These are phyloP conservation scores for Plectosphaerella sp. DNA, from an alignment of 2,329 filamentous ascomycete genomes.

Conservation along the genomic window DNA sequence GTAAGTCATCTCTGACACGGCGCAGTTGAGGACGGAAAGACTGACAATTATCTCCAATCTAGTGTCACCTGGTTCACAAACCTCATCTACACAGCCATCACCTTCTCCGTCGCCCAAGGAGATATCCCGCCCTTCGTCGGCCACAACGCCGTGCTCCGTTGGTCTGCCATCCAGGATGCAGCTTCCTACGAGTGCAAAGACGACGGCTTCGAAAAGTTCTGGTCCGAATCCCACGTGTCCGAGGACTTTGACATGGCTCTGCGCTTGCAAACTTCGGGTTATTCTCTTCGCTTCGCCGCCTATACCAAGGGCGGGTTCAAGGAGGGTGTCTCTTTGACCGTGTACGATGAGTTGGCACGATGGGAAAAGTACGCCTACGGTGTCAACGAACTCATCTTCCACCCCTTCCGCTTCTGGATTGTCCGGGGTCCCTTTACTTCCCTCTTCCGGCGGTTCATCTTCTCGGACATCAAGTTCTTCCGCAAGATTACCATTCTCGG, in stretches of 20 bases:
- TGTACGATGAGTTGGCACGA: slow-evolving; percentile 67
- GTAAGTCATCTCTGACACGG: no score
- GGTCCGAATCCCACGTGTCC: slow-evolving; percentile 72
- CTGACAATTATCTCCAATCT: slow-evolving; percentile 22
- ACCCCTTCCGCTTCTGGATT: slow-evolving; percentile 60
- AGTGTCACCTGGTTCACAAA: slow-evolving; percentile 74
- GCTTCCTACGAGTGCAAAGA: slow-evolving; percentile 34
- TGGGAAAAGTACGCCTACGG: slow-evolving; percentile 75
- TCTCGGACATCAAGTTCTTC: slow-evolving; percentile 56
- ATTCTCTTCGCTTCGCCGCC: slow-evolving; percentile 62
- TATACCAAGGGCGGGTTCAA: slow-evolving; percentile 69
- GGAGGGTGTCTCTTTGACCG: slow-evolving; percentile 68
- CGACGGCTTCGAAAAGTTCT: slow-evolving; percentile 61
- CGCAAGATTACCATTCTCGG: slow-evolving; percentile 67
- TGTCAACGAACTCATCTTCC: slow-evolving; percentile 67
- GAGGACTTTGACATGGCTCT: slow-evolving; percentile 76
- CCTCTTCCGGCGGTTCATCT: slow-evolving; percentile 57
- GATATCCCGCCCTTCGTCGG: slow-evolving; percentile 74
- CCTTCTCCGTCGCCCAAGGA: slow-evolving; percentile 65
- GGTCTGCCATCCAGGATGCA: slow-evolving; percentile 40
- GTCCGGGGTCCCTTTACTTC: slow-evolving; percentile 60
- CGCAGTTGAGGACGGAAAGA: no score
- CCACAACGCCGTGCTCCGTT: slow-evolving; percentile 71
- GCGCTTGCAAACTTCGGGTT: slow-evolving; percentile 64
- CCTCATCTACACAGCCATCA: slow-evolving; percentile 70